A percentile compares a stretch with the other conserved stretches of the same genome.
phyloP scores from a whole-genome alignment of 1,284 basidiomycete species.

The Malassezia dermatis region DNA sequence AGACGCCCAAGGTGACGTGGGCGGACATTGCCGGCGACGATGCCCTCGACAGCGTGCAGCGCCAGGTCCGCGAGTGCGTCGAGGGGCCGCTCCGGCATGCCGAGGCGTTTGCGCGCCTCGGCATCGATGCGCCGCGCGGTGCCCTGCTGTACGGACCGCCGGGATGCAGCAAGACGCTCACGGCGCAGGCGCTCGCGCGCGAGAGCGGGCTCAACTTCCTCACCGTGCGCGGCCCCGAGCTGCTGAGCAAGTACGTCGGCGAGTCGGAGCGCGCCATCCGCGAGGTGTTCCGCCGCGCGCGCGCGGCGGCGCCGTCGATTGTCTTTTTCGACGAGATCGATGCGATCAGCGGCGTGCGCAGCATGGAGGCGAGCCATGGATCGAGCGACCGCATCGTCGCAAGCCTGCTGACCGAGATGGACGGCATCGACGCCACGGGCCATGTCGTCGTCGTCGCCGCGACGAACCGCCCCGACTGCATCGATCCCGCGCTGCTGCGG shows the following conservation, averaged over 20 bases:
- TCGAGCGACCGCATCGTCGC: conserved; percentile 68
- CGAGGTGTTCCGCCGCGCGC: conserved; percentile 88
- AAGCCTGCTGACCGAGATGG: conserved; percentile 87
- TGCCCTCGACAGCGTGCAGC: conserved; percentile 20
- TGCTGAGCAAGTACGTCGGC: conserved; percentile 92
- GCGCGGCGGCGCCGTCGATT: conserved; percentile 84
- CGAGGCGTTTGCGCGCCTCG: conserved; percentile 72
- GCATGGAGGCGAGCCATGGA: conserved; percentile 51
- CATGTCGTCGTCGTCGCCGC: conserved; percentile 91
- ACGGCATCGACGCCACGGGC: conserved; percentile 83
- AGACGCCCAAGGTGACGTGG: conserved; percentile 72
- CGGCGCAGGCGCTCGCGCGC: conserved; percentile 83
- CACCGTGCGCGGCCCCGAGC: conserved; percentile 95
- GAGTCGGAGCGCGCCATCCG: conserved; percentile 90
- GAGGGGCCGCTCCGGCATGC: conserved; percentile 89
- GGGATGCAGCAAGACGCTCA: conserved; percentile 90
- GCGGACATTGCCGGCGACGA: conserved; percentile 58
- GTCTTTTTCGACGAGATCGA: conserved; percentile 98
- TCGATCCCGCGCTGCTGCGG: conserved; percentile 86
- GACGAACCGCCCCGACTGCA: conserved; percentile 84
- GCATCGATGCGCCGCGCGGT: conserved; percentile 77
- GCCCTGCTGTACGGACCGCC: conserved; percentile 91
- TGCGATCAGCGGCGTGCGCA: conserved; percentile 71
- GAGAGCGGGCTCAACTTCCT: conserved; percentile 95
- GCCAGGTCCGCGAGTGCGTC: conserved; percentile 36